These are phyloP conservation scores for Penicillium desertorum DNA, from an alignment of 495 filamentous ascomycete species.

Conservation along the genomic window DNA sequence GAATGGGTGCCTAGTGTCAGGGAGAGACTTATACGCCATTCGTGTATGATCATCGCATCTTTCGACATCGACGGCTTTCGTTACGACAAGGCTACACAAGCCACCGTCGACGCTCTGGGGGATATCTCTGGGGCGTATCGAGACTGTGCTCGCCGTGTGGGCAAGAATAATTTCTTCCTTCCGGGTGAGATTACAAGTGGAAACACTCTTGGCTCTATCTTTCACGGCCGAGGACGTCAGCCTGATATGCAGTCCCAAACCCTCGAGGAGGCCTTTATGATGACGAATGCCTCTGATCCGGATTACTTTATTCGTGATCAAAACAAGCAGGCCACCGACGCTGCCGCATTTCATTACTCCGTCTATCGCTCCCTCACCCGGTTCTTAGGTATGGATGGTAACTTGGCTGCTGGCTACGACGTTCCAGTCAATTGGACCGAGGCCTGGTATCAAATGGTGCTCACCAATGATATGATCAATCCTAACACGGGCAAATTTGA, in stretches of 20 bases:
- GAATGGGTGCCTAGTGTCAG: constrained; percentile 66
- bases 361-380: constrained; percentile 67
- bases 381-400: constrained; percentile 65
- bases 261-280: constrained; percentile 46
- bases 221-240: constrained; percentile 64
- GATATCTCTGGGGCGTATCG: constrained; percentile 55
- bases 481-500: constrained; percentile 66
- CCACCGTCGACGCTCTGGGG: constrained; percentile 63
- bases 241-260: constrained; percentile 50
- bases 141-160: constrained; percentile 54
- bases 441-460: constrained; percentile 59
- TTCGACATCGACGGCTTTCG: constrained; percentile 72
- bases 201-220: constrained; percentile 63
- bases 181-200: constrained; percentile 65
- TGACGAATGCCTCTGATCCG: constrained; percentile 45
- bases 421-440: constrained; percentile 61
- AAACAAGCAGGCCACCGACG: constrained; percentile 61
- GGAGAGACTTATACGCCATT: constrained; percentile 60
- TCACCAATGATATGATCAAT: constrained; percentile 65
- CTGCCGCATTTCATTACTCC: constrained; percentile 68
- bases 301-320: constrained; percentile 57
- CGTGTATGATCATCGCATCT: constrained; percentile 62
- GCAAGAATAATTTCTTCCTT: constrained; percentile 65
- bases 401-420: constrained; percentile 60
- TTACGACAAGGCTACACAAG: constrained; percentile 67